A percentile compares a stretch with the other conserved stretches of the same genome.
phyloP scores from a whole-genome alignment of 106 monocot species.

The Cymbidium sinense region DNA sequence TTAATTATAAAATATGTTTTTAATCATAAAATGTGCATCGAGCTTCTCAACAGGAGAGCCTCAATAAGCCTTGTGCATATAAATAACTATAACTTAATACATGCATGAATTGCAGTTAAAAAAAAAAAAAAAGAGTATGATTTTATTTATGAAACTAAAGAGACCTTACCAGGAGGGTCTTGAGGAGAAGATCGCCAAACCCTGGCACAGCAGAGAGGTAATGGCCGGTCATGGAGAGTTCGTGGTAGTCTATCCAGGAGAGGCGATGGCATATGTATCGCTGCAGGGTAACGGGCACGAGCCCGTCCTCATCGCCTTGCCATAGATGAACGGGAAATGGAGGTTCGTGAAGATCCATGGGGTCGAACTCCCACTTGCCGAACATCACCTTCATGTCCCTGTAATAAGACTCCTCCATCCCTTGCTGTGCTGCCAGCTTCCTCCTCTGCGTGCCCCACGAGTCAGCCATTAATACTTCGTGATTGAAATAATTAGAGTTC shows the following conservation, averaged over 20 bases:
- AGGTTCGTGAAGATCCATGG: slow-evolving; percentile 38
- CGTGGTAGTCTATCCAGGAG: slow-evolving; percentile 61
- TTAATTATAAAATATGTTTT: no score
- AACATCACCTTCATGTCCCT: slow-evolving; percentile 75
- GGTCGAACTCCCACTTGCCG: slow-evolving; percentile 77
- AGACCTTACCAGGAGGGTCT: slow-evolving; percentile 16
- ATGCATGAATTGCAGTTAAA: no score
- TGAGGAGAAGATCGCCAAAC: slow-evolving; percentile 48
- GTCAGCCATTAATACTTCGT: not conserved
- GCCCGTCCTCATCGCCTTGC: slow-evolving; percentile 71
- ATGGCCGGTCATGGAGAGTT: slow-evolving; percentile 49
- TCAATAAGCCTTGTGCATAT: no score
- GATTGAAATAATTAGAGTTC: not conserved
- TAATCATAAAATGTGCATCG: no score
- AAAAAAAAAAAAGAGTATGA: no score
- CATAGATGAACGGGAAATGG: slow-evolving; percentile 48
- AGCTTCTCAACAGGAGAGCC: no score
- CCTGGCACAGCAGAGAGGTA: slow-evolving; percentile 36
- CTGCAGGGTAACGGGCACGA: slow-evolving; percentile 59
- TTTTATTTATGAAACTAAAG: no score
- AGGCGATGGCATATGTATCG: slow-evolving; percentile 46
- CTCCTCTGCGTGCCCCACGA: slow-evolving; percentile 18
- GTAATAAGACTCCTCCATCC: slow-evolving; percentile 48
- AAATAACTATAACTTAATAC: no score
- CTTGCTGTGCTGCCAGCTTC: slow-evolving; percentile 62